These are phyloP conservation scores for Cyberlindnera xishuangbannaensis DNA, from an alignment of 805 yeast species.

Conservation along the genomic window DNA sequence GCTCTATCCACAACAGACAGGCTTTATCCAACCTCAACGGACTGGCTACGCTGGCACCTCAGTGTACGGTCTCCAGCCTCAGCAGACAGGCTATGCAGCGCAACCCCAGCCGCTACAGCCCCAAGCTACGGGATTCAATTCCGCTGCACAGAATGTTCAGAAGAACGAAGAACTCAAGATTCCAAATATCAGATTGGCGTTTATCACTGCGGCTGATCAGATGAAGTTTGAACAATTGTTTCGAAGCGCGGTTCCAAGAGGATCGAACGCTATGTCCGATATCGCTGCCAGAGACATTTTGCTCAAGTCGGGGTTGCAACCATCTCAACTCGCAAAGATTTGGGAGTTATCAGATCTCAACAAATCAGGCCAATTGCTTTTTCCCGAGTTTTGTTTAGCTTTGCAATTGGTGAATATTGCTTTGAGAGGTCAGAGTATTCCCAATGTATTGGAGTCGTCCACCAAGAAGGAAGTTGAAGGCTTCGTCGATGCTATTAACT, in stretches of 20 bases:
- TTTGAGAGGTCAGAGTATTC: slow-evolving; percentile 73
- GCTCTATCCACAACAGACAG: slow-evolving; percentile 22
- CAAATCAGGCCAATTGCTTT: slow-evolving; percentile 75
- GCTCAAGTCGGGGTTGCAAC: slow-evolving; percentile 71
- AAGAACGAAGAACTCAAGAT: slow-evolving; percentile 57
- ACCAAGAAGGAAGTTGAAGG: slow-evolving; percentile 81
- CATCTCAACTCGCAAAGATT: slow-evolving; percentile 71
- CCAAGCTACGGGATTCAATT: slow-evolving; percentile 37
- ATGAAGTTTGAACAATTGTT: slow-evolving; percentile 80
- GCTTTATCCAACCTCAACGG: slow-evolving; percentile 25
- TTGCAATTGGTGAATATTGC: slow-evolving; percentile 80
- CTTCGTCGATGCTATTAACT: slow-evolving; percentile 83
- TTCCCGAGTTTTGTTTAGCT: slow-evolving; percentile 92
- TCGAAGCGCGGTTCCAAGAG: slow-evolving; percentile 62
- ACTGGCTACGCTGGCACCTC: slow-evolving; percentile 23
- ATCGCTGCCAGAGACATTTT: slow-evolving; percentile 74
- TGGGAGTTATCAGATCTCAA: slow-evolving; percentile 92
- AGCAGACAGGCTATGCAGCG: slow-evolving; percentile 26
- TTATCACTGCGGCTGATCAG: slow-evolving; percentile 82
- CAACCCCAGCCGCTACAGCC: slow-evolving; percentile 30
- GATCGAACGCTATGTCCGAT: slow-evolving; percentile 50
- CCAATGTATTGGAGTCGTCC: slow-evolving; percentile 62
- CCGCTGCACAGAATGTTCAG: slow-evolving; percentile 25
- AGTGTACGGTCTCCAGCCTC: slow-evolving; percentile 22
- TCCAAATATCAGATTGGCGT: slow-evolving; percentile 74